Conservation (phyloP, 2,329 filamentous ascomycete genomes). For the Curvularia spicifera region DNA sequence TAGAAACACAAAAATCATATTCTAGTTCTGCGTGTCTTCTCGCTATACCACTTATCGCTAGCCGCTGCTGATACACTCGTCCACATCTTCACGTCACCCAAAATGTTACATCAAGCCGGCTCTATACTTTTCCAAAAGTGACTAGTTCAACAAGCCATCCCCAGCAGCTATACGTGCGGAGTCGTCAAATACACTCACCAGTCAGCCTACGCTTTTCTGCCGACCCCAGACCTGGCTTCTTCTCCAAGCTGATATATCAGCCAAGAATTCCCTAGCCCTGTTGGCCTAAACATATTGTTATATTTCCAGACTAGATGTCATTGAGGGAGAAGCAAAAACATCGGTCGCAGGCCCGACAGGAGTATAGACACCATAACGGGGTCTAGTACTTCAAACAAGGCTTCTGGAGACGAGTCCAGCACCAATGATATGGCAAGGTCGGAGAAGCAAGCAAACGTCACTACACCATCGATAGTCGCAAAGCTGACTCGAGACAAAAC, state of each 20-base stretch:
- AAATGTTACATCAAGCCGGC: no score
- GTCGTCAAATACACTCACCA: conserved; percentile 4
- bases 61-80: conserved; percentile 19
- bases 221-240: conserved; percentile 5
- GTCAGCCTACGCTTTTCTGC: conserved; percentile 15
- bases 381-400: not conserved
- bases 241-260: no score
- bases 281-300: no score
- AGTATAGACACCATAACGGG: no score
- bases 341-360: no score
- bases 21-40: conserved; percentile 28
- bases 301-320: no score
- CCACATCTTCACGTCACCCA: no score
- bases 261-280: no score
- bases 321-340: no score
- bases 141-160: conserved; percentile 11
- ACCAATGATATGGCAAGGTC: not conserved
- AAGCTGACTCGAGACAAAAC: not conserved
- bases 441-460: not conserved
- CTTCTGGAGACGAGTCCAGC: not conserved
- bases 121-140: not conserved
- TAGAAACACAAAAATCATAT: conserved; percentile 12
- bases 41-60: conserved; percentile 28
- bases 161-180: not conserved
- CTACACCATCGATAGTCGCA: not conserved